A percentile compares a stretch with the other conserved stretches of the same genome.
Conservation (phyloP, 768 basidiomycete genomes). For the Rubroboletus satanas region DNA sequence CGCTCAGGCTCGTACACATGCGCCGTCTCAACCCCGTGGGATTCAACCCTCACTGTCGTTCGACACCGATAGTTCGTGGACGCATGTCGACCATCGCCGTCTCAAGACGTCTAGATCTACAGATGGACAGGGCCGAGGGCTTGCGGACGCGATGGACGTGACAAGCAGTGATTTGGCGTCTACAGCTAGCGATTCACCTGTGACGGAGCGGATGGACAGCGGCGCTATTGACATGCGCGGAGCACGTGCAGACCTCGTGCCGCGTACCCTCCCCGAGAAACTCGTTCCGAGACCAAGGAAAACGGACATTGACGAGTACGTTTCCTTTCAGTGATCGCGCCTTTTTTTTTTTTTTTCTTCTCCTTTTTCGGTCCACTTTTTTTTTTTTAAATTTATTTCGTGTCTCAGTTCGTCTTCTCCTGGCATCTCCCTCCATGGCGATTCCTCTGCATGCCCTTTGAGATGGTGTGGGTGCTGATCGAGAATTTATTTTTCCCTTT, state of each 20-base stretch:
- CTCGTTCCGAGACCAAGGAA: conserved; percentile 61
- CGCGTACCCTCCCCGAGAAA: conserved; percentile 55
- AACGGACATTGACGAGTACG: conserved; percentile 70
- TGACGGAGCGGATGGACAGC: conserved; percentile 33
- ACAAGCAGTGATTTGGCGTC: conserved; percentile 53
- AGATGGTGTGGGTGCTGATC: conserved; percentile 3
- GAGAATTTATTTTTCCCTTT: not conserved
- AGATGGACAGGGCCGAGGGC: conserved; percentile 6
- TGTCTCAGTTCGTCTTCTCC: not conserved
- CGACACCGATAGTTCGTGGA: conserved; percentile 66
- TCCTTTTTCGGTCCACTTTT: not conserved
- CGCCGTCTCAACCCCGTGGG: conserved; percentile 14
- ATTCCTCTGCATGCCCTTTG: not conserved
- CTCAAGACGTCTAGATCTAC: conserved; percentile 9
- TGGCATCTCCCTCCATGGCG: not conserved
- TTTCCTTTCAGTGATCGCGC: conserved; percentile 6
- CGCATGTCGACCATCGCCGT: conserved; percentile 54
- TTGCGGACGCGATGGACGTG: conserved; percentile 30
- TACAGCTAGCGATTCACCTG: conserved; percentile 42
- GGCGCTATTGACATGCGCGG: conserved; percentile 29
- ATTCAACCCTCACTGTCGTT: conserved; percentile 19
- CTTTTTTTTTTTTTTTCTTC: not conserved
- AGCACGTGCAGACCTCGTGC: conserved; percentile 24
- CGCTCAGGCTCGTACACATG: not conserved
- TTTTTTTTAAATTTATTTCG: not conserved